A percentile compares a stretch with the other conserved stretches of the same genome.
Evolutionary conservation across 1,139 yeast species (phyloP).

Genomic region (Magnusiomyces tetraspermus): DNA sequence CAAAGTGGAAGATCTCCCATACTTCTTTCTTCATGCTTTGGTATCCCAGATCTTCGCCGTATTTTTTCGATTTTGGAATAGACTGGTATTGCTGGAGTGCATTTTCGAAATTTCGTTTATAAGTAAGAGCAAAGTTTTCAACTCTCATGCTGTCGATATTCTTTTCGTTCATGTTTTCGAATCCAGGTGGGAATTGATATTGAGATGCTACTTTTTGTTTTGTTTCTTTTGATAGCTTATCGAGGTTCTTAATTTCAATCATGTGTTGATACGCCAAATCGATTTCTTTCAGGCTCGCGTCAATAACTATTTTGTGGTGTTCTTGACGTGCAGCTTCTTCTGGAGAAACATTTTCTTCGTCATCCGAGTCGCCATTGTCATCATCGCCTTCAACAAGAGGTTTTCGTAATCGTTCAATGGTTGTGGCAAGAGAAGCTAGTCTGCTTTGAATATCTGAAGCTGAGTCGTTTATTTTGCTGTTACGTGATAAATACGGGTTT

Average conservation of each 20-base stretch:
- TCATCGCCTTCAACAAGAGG: not conserved
- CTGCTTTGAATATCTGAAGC: not conserved
- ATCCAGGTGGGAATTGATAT: not conserved
- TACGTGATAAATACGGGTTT: not conserved
- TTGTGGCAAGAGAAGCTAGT: not conserved
- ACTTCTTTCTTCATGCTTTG: constrained; percentile 13
- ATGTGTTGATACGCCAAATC: not conserved
- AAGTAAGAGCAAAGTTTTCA: constrained; percentile 1
- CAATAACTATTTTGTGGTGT: not conserved
- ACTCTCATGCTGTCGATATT: not conserved
- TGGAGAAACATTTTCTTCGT: not conserved
- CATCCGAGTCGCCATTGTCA: not conserved
- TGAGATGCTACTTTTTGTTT: not conserved
- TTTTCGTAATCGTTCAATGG: not conserved
- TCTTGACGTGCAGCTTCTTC: not conserved
- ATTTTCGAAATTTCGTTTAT: not conserved
- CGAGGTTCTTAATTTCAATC: not conserved
- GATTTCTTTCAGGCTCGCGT: not conserved
- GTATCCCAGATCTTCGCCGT: constrained; percentile 6
- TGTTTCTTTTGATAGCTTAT: not conserved
- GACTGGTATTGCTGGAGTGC: not conserved
- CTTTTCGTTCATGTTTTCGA: constrained; percentile 1
- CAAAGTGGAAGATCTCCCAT: constrained; percentile 17
- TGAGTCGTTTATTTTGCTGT: not conserved
- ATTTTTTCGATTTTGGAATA: constrained; percentile 5